Base-by-base conservation (phyloP, 768 basidiomycete species). In the Suillus lakei region DNA sequence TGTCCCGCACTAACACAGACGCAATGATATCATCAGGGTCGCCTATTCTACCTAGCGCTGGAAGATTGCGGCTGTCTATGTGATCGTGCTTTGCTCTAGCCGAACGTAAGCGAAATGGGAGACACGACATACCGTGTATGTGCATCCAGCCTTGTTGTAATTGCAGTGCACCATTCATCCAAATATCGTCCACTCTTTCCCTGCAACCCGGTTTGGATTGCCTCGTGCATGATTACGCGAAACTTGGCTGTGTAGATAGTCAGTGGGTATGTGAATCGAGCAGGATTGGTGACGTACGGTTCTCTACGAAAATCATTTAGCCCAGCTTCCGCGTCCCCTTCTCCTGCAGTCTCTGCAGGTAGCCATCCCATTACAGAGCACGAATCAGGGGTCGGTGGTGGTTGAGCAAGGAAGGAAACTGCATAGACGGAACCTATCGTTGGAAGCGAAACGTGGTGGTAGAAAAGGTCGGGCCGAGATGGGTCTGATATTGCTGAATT, bases 1-100 rank as follows among this genome's bases (percentile, higher is more conserved):
- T 86, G 63, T 88, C 82, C 66, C 89, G 80, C 5, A 95, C 91
- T 8, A 89, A 80, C 13, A 95, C 92, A 2, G 90, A 84, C 3
- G 83, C 93, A 54, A 95, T 82, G 65, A 95, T 95, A 74, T 95
- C 93, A 70, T 95, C 93, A 2, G 91, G 89, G 71, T 93, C 90
- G 16, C 92, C 91, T 60, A 93, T 89, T 53, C 93, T 83, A 1
- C 88, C 89, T 9, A 92, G 74, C 15, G 91, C 84, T 1, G 93
- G 93, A 7, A 92, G 71, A 64, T 95, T 94, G 48, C 93, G 84
- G 55, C 83, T 81, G 72, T 95, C 93, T 93, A 26, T 43, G 46
- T 38, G 4, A 39, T 54, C 3, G 32, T 28, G 41, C 13, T 34
- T 50, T 26, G 9, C 61, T 69, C 62, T 8, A 41, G 46, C 41